Evolutionary conservation across 306 rosid species (phyloP), one percentile per base, ranked within the genome.

Genomic region (Chamaecrista fasciculata): DNA sequence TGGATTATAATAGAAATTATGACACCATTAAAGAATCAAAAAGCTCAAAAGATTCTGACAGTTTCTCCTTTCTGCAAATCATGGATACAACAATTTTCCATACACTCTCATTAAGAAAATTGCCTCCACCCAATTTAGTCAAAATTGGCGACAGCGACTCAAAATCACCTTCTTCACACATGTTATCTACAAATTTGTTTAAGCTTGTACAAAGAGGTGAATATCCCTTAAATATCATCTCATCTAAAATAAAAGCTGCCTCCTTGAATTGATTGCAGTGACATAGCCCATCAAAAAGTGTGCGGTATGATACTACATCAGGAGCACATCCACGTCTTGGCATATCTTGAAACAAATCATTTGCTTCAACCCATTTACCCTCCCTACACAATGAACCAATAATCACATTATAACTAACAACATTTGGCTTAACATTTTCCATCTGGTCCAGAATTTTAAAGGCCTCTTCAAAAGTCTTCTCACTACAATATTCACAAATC

Each of bases 141-240:
- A 83, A 47, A 76, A 78, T 91, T 36, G 62, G 62, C 66, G 49
- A 51, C 43, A 89, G 44, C 73, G 79, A 58, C 73, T 81, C 89
- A 66, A 75, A 50, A 37, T 87, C 26, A 55, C 79, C 83, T 72
- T 84, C 83, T 66, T 20, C 26, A 57, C 84, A 78, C 80, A 89
- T 39, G 28, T 34, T 70, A 14, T 48, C 25, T 0, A 89, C 61
- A 39, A 92, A 76, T 26, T 76, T 74, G 28, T 76, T 79, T 43
- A 80, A 23, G 59, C 83, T 82, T 20, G n/a, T 36, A 0, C 46
- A 15, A 67, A 46, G 65, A 5, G 92, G 95, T 11, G 58, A 68
- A 53, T 62, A 81, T 16, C 95, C 87, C 83, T 84, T 78, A 65
- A 86, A 92, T 36, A 89, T 33, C 98, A 87, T 87, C 85, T 89